Percentiles rank a stretch among this genome's conserved stretches.
These are phyloP conservation scores for Entonaema liquescens DNA, from an alignment of 495 filamentous ascomycete genomes.

Conservation along the genomic window DNA sequence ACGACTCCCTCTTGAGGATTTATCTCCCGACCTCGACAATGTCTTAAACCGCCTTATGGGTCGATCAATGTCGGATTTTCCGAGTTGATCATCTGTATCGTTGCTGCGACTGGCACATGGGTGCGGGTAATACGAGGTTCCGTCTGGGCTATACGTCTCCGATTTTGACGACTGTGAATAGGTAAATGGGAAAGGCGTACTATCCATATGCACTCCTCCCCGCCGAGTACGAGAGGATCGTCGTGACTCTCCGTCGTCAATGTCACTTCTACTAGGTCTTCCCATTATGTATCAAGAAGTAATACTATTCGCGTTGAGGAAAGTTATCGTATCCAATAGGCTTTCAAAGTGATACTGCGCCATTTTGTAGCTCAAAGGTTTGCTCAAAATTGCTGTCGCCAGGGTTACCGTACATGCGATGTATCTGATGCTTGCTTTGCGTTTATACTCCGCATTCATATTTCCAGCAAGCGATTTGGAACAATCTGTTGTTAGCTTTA, in stretches of 20 bases:
- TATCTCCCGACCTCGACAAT: neutral
- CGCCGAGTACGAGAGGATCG: conserved; percentile 5
- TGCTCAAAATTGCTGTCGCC: neutral
- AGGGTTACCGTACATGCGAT: neutral
- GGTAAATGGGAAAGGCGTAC: neutral
- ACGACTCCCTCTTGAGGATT: neutral
- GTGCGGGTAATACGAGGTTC: conserved; percentile 22
- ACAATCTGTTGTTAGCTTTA: neutral
- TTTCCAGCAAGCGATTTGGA: conserved; percentile 9
- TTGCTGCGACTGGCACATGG: conserved; percentile 15
- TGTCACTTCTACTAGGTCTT: neutral
- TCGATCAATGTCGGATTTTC: neutral
- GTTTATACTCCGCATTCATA: neutral
- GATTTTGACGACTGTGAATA: neutral
- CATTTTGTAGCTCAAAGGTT: conserved; percentile 14
- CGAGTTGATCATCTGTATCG: conserved; percentile 1
- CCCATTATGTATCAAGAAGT: neutral
- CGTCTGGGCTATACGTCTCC: conserved; percentile 12
- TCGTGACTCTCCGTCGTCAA: neutral
- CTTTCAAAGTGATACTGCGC: neutral
- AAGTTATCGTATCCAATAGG: neutral
- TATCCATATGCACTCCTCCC: neutral
- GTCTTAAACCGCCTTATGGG: neutral
- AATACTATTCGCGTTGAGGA: neutral
- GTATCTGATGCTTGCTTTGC: conserved; percentile 12